Conservation (phyloP, 192 early-diverging fungal species). For the Rhizoclosmatium sp. region DNA sequence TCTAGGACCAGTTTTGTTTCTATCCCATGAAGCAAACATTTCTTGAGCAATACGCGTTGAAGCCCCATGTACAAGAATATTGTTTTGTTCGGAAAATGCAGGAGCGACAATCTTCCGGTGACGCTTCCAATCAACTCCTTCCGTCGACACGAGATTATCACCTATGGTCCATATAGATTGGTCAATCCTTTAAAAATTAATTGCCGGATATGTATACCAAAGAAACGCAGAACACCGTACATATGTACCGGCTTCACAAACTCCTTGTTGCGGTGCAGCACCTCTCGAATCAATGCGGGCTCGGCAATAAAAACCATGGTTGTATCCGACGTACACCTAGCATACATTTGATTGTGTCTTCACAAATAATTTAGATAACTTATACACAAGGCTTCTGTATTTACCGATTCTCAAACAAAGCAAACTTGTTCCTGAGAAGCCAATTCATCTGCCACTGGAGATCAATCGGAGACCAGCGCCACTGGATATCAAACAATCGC, state of each 20-base stretch:
- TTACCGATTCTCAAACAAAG: neutral
- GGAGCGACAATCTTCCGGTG: constrained; percentile 46
- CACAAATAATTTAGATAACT: neutral
- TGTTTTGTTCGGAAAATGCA: constrained; percentile 43
- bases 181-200: neutral
- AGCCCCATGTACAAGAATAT: constrained; percentile 29
- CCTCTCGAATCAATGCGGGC: constrained; percentile 1
- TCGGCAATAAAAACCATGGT: constrained; percentile 8
- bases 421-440: constrained; percentile 2
- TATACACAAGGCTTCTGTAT: neutral
- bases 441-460: constrained; percentile 1
- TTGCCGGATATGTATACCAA: neutral
- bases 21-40: constrained; percentile 37
- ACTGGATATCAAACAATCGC: neutral
- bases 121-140: constrained; percentile 40
- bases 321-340: neutral
- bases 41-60: constrained; percentile 17
- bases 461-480: neutral
- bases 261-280: constrained; percentile 26
- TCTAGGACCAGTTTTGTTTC: neutral
- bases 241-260: constrained; percentile 41
- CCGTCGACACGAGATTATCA: constrained; percentile 44
- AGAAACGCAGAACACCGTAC: constrained; percentile 39
- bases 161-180: neutral
- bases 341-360: neutral